phyloP scores from a whole-genome alignment of 2,329 filamentous ascomycete species.

The Cyanodermella asteris region DNA sequence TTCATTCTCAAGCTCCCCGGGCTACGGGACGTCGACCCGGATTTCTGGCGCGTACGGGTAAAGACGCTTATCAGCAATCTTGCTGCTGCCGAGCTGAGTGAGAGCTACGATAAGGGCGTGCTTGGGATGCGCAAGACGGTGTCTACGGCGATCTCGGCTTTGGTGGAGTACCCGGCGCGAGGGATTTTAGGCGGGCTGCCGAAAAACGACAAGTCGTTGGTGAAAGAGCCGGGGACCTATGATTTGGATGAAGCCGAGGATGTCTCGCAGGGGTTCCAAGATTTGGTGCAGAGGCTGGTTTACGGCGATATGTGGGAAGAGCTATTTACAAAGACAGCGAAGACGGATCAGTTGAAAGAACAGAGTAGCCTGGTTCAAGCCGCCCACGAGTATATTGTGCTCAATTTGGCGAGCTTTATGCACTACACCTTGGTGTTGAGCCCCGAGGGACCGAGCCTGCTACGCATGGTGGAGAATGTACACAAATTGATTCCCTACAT shows the following conservation, averaged over 20 bases:
- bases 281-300: slow-evolving; percentile 41
- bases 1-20: slow-evolving; percentile 46
- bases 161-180: slow-evolving; percentile 47
- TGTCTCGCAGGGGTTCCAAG: slow-evolving; percentile 41
- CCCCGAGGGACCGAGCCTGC: slow-evolving; percentile 51
- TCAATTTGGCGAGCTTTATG: slow-evolving; percentile 51
- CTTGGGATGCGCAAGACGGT: slow-evolving; percentile 55
- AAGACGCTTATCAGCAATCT: slow-evolving; percentile 39
- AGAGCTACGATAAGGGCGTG: slow-evolving; percentile 62
- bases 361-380: slow-evolving; percentile 41
- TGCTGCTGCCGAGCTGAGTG: slow-evolving; percentile 47
- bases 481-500: slow-evolving; percentile 52
- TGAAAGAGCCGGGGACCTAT: slow-evolving; percentile 26
- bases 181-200: slow-evolving; percentile 43
- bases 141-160: slow-evolving; percentile 45
- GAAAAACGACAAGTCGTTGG: too few species aligned
- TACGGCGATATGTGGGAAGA: slow-evolving; percentile 47
- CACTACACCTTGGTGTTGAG: slow-evolving; percentile 54
- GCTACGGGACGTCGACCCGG: slow-evolving; percentile 35
- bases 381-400: slow-evolving; percentile 43
- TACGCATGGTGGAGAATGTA: slow-evolving; percentile 47
- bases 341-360: slow-evolving; percentile 39
- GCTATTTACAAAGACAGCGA: slow-evolving; percentile 37
- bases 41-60: slow-evolving; percentile 44
- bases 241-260: slow-evolving; percentile 37